phyloP scores from a whole-genome alignment of 1,139 yeast species.

The Pneumocystis carinii region DNA sequence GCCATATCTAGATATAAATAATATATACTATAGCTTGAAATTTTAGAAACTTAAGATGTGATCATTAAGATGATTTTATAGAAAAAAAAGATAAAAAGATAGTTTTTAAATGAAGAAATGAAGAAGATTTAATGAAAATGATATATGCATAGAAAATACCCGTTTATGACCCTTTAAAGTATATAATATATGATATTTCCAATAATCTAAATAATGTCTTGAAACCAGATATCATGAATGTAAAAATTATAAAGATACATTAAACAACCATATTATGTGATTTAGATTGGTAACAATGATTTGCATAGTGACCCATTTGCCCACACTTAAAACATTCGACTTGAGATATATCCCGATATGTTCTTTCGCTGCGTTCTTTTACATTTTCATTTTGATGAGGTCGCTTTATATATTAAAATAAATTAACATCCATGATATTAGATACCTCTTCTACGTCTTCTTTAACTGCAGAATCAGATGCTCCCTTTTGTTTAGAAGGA shows the following conservation, averaged over 20 bases:
- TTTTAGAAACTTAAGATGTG: neutral
- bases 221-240: neutral
- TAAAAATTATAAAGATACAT: neutral
- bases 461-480: neutral
- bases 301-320: conserved; percentile 1
- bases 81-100: neutral
- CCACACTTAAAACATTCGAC: conserved; percentile 2
- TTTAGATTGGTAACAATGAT: neutral
- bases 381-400: neutral
- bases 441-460: neutral
- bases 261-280: neutral
- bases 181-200: neutral
- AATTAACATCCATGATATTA: neutral
- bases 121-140: neutral
- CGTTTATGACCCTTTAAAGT: neutral
- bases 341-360: neutral
- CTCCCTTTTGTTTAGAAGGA: neutral
- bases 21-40: neutral
- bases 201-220: neutral
- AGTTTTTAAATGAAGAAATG: neutral
- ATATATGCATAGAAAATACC: neutral
- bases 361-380: neutral
- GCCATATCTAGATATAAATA: too few species aligned
- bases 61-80: neutral
- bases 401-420: neutral